Conservation (phyloP, 805 yeast species). For the Starmerella bombicola region DNA sequence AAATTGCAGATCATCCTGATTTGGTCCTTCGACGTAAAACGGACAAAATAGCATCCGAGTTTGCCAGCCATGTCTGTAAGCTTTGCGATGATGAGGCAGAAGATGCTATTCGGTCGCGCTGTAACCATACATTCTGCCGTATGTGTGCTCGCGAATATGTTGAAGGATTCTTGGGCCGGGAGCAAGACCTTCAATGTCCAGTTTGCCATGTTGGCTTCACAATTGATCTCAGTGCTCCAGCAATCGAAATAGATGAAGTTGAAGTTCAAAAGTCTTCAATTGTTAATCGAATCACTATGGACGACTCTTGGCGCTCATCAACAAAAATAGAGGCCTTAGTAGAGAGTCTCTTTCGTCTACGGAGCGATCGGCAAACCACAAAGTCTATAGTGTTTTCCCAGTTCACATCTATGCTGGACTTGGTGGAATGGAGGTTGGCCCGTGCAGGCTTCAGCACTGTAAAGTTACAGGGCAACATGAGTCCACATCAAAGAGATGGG, state of each 20-base stretch:
- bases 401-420: constrained; percentile 90
- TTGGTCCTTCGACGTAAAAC: constrained; percentile 56
- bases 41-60: constrained; percentile 24
- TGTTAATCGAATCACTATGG: constrained; percentile 73
- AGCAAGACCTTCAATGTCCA: constrained; percentile 65
- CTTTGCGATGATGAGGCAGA: constrained; percentile 97
- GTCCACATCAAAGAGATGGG: constrained; percentile 87
- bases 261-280: constrained; percentile 47
- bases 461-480: constrained; percentile 91
- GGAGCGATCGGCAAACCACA: constrained; percentile 79
- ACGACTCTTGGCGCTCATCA: constrained; percentile 82
- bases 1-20: constrained; percentile 96
- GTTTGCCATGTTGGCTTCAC: constrained; percentile 90
- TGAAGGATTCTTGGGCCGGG: constrained; percentile 54
- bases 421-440: constrained; percentile 89
- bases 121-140: constrained; percentile 89
- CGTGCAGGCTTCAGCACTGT: constrained; percentile 93
- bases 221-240: constrained; percentile 78
- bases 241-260: constrained; percentile 45
- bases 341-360: constrained; percentile 75
- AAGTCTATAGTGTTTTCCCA: constrained; percentile 96
- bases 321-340: constrained; percentile 94
- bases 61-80: constrained; percentile 65
- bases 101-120: constrained; percentile 87
- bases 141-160: constrained; percentile 83